Evolutionary conservation across 352 stramenopile species (phyloP), one percentile per base, ranked within the genome.

Genomic region (Globisporangium echinulatum): DNA sequence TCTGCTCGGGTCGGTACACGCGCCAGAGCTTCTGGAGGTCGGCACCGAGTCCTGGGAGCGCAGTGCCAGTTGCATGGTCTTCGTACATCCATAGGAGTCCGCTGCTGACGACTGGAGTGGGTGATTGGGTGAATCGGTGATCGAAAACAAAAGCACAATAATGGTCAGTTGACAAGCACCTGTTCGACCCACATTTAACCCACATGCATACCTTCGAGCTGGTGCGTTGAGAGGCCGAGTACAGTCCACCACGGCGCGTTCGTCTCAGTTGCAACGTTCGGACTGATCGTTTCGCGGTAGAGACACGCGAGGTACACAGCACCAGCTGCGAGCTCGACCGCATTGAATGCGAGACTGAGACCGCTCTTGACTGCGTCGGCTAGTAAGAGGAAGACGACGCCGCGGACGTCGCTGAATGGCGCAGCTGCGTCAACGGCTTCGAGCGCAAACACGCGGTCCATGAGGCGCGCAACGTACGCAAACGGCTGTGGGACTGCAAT

Each of bases 201-300:
- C 25, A 25, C 25, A 48, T 33, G 50, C 62, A 56, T 59, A 79
- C 71, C 68, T 75, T 88, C 70, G 0, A 92, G 67, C 15, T 90
- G 66, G 44, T 77, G 64, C 5, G 72, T 60, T 3, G 78, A 62
- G 7, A 89, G 56, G 38, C 72, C 67, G 10, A 83, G 65, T 37
- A 89, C 59, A 36, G 58, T 86, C 82, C 82, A 92, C 82, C 82
- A 92, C 17, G 80, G 76, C 8, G 85, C 70, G 19, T 86, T 81
- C 39, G 61, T 72, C 55, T 87, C 77, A 37, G 79, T 89, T 11
- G 79, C 68, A 25, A 88, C 79, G 61, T 88, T 87, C 13, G 65
- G 59, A 5, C 63, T 69, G 15, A 88, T 72, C 47, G 80, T 70
- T 38, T 73, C 63, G n/a, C 67, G 70, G 61, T 87, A 88, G 42